phyloP scores from a whole-genome alignment of 2,329 filamentous ascomycete genomes.

The Clathrospora elynae region DNA sequence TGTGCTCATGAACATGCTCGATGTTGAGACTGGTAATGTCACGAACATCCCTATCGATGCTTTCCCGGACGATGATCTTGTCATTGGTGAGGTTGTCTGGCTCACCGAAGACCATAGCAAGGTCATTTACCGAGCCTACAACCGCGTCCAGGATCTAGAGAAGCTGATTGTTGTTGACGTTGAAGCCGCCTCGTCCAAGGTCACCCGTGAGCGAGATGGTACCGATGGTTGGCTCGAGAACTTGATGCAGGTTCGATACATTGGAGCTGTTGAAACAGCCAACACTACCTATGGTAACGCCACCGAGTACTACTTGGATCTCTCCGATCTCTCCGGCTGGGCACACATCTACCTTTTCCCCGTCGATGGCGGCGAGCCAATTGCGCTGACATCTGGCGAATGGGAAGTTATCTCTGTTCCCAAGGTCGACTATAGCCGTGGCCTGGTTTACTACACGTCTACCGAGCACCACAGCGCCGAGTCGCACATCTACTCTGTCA shows the following conservation, averaged over 20 bases:
- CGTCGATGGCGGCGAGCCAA: slow-evolving; percentile 59
- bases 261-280: slow-evolving; percentile 51
- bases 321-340: slow-evolving; percentile 69
- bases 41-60: slow-evolving; percentile 59
- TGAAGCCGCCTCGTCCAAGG: slow-evolving; percentile 51
- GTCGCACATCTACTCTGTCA: slow-evolving; percentile 70
- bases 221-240: slow-evolving; percentile 68
- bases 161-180: slow-evolving; percentile 66
- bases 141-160: slow-evolving; percentile 69
- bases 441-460: slow-evolving; percentile 68
- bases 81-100: slow-evolving; percentile 72
- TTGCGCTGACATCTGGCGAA: slow-evolving; percentile 65
- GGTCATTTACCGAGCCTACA: slow-evolving; percentile 69
- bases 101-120: slow-evolving; percentile 65
- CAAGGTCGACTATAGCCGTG: slow-evolving; percentile 62
- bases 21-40: slow-evolving; percentile 55
- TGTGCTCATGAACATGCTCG: slow-evolving; percentile 64
- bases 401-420: slow-evolving; percentile 68
- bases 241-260: slow-evolving; percentile 60
- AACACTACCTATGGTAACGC: slow-evolving; percentile 46
- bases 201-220: slow-evolving; percentile 63
- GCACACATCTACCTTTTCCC: slow-evolving; percentile 69
- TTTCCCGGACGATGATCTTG: slow-evolving; percentile 64
- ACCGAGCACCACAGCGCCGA: slow-evolving; percentile 70
- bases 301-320: slow-evolving; percentile 65